Evolutionary conservation across 1,139 yeast species (phyloP), one percentile per base, ranked within the genome.

Genomic region (Debaryomyces singareniensis): DNA sequence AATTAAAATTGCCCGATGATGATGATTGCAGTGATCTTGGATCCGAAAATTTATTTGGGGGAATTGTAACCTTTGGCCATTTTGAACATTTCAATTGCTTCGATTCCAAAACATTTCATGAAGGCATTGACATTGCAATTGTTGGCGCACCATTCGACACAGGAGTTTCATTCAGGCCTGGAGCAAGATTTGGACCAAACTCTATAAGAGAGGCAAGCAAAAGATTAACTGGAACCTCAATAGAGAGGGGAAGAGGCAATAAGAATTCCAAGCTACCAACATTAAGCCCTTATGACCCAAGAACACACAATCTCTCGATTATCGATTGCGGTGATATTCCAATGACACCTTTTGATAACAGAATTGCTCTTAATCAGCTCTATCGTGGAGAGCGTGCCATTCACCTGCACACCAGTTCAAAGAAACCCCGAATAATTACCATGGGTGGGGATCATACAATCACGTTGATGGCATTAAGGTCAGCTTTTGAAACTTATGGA

Each of bases 371-470:
- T 22, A 37, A 43, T 15, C 47, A 42, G 21, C 33, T 42, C 14
- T 39, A 36, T 29, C 30, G 42, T 10, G 43, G 41, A 7, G 29
- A 37, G 15, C 29, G 42, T 12, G 36, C 38, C 15, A 33, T 37
- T 21, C 32, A 29, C 3, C 29, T 28, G 1, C 32, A 34, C 24
- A 31, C 23, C 3, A 50, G 53, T 11, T 12, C 22, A 14, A 21
- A 27, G 41, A 45, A 34, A 20, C 68, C 74, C 20, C 54, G 57
- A 36, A 52, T 71, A 23, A 60, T 73, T 16, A 70, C 78, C 5
- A 47, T 73, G 37, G 79, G 79, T 2, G 79, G 79, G n/a, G 79
- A 73, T 43, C 79, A 73, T 40, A 72, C 79, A 4, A 54, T 73
- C 24, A 57, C 74, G 2, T 52, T 73, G 15, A 67, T 69, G 70